Percentiles rank a stretch among this genome's conserved stretches.
phyloP scores from a whole-genome alignment of 1,284 basidiomycete species.

The Coniophora puteana region DNA sequence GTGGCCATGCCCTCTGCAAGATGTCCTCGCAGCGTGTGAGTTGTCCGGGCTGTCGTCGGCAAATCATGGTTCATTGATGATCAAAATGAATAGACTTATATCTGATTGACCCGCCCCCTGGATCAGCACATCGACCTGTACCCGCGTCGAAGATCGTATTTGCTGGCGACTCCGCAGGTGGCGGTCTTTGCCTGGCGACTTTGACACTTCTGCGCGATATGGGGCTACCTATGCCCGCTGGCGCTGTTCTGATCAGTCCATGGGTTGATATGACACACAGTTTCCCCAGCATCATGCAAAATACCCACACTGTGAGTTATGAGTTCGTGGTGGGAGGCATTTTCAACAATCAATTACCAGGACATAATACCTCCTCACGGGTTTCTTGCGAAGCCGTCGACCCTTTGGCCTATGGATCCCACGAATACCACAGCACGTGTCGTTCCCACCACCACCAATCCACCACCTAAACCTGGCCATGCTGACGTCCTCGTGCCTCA shows the following conservation, averaged over 20 bases:
- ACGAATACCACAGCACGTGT: conserved; percentile 34
- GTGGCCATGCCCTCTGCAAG: conserved; percentile 84
- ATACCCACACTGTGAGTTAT: conserved; percentile 59
- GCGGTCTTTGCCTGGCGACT: conserved; percentile 63
- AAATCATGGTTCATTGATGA: not conserved
- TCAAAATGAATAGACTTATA: conserved; percentile 58
- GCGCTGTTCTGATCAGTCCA: conserved; percentile 73
- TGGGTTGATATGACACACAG: conserved; percentile 87
- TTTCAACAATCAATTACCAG: conserved; percentile 25
- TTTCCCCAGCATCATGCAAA: conserved; percentile 77
- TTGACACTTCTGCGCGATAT: conserved; percentile 78
- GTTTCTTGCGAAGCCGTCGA: conserved; percentile 57
- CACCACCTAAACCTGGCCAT: conserved; percentile 49
- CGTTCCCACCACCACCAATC: conserved; percentile 32
- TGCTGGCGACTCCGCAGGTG: conserved; percentile 86
- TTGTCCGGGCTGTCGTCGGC: conserved; percentile 1
- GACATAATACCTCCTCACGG: conserved; percentile 64
- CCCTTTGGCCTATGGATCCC: conserved; percentile 50
- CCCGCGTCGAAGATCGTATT: conserved; percentile 73
- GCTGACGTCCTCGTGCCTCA: conserved; percentile 44
- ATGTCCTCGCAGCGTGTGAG: conserved; percentile 72
- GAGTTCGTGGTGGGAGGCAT: conserved; percentile 12
- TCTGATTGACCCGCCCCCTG: conserved; percentile 71
- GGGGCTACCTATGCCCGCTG: conserved; percentile 70
- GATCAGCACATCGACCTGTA: conserved; percentile 65